Conservation (phyloP, 1,284 basidiomycete genomes). For the Calocybe gambosa region DNA sequence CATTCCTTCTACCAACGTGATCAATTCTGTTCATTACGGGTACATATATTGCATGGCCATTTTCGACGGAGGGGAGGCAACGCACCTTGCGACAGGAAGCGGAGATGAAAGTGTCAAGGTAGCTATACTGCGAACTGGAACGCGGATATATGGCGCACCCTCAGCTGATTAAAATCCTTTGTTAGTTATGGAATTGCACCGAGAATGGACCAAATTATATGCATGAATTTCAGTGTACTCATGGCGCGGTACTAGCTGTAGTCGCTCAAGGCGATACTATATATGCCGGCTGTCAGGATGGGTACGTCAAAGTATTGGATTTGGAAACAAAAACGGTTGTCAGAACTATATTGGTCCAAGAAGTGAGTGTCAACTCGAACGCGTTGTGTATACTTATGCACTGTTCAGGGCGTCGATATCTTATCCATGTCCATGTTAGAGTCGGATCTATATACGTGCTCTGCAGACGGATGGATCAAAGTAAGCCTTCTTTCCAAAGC, state of each 20-base stretch:
- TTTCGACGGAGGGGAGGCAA: slow-evolving; percentile 36
- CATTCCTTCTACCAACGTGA: slow-evolving; percentile 63
- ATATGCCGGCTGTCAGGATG: slow-evolving; percentile 92
- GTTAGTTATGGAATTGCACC: slow-evolving; percentile 73
- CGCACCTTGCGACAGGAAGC: slow-evolving; percentile 75
- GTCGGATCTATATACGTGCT: slow-evolving; percentile 78
- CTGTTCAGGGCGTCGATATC: slow-evolving; percentile 62
- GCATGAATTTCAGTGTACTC: slow-evolving; percentile 59
- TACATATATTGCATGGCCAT: slow-evolving; percentile 88
- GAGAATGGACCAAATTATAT: slow-evolving; percentile 37
- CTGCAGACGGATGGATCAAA: slow-evolving; percentile 78
- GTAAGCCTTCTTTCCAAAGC: slow-evolving; percentile 26
- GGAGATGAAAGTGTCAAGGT: slow-evolving; percentile 89
- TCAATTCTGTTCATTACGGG: slow-evolving; percentile 88
- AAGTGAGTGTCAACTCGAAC: slow-evolving; percentile 36
- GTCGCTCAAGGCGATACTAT: slow-evolving; percentile 74
- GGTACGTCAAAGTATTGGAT: slow-evolving; percentile 89
- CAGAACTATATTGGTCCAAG: slow-evolving; percentile 80
- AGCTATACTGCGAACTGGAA: too few relatives aligned
- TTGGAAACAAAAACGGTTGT: slow-evolving; percentile 84
- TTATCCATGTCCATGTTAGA: slow-evolving; percentile 72
- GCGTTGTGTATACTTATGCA: not conserved
- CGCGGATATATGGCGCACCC: not conserved
- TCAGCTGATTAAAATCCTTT: slow-evolving; percentile 3
- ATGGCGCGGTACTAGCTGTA: slow-evolving; percentile 77